Base-by-base conservation (phyloP, 129 eudicot species). In the Flaveria sonorensis region DNA sequence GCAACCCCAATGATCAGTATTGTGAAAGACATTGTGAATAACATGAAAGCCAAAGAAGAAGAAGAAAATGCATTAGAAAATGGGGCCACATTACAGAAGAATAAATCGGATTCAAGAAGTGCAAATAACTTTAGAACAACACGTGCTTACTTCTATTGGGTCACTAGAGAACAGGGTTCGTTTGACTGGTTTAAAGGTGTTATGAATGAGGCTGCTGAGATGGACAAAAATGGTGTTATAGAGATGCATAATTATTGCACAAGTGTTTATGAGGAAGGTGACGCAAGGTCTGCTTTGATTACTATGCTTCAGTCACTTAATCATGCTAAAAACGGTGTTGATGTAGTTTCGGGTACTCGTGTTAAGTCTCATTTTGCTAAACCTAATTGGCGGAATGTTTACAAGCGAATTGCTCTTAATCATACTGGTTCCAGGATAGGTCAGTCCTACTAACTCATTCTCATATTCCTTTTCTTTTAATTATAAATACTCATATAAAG, bases 1-100 rank as follows among this genome's bases (percentile, higher is more conserved):
- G 98, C 98, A 15, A 93, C 98, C 16, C 98, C 98, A 2, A 90
- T 93, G 95, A 93, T 93, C 71, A 93, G 98, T 66, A 88, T 93
- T 18, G 90, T 93, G 51, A 93, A 93, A 82, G 98, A 93, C 89
- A 90, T 93, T 30, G 86, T 81, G 59, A 88, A 90, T 70, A 93
- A 88, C 88, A 92, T 92, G 79, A 89, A 87, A 61, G 88, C 89
- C n/a, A 80, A 62, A 78, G 90, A 89, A 70, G 92, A 85, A 50
- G 89, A 84, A 82, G 84, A 84, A 10, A 65, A 36, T 26, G 81
- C 82, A 13, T 23, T 85, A 46, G 96, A 89, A 68, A 84, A 83
- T 60, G 87, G 90, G 30, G 75, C 36, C 15, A 74, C 82, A 13
- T 36, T 72, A 15, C 81, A 81, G 66, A 81, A 81, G 71, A 79